A percentile compares a stretch with the other conserved stretches of the same genome.
phyloP scores from a whole-genome alignment of 192 early-diverging fungal genomes.

The Neocallimastix lanati region DNA sequence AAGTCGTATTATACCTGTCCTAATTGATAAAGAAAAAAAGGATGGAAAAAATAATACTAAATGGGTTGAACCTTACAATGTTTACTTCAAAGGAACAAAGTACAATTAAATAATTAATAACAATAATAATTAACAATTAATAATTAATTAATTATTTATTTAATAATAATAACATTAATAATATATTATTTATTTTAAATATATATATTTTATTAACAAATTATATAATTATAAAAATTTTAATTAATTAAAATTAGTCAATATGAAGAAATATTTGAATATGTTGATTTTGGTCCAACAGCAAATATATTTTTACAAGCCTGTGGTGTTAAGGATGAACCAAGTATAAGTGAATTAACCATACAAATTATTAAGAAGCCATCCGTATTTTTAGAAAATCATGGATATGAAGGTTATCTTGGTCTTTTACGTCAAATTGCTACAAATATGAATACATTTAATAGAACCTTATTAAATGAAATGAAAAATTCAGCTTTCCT shows the following conservation, averaged over 20 bases:
- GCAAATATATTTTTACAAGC: conserved; percentile 61
- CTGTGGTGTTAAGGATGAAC: conserved; percentile 70
- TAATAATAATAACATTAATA: too few species aligned
- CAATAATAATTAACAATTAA: background rate
- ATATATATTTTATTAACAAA: too few species aligned
- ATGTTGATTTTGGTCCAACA: conserved; percentile 46
- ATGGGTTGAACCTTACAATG: conserved; percentile 8
- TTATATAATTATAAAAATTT: too few species aligned
- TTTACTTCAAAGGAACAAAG: conserved; percentile 17
- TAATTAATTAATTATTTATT: too few species aligned
- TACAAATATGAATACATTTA: conserved; percentile 16
- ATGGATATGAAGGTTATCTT: conserved; percentile 41
- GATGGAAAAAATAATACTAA: conserved; percentile 7
- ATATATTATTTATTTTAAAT: too few species aligned
- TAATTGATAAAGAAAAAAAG: conserved; percentile 1
- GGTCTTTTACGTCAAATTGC: conserved; percentile 54
- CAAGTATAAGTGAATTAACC: conserved; percentile 51
- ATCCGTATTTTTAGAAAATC: conserved; percentile 26
- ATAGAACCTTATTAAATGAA: conserved; percentile 17
- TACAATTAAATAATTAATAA: background rate
- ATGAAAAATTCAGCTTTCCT: conserved; percentile 47
- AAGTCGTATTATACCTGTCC: conserved; percentile 6
- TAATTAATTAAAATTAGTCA: conserved; percentile 3
- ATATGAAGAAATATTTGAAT: conserved; percentile 17
- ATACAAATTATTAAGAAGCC: conserved; percentile 38